Percentiles rank a stretch among this genome's conserved stretches.
Conservation (phyloP, 257 asterid genomes). For the Rehmannia glutinosa region DNA sequence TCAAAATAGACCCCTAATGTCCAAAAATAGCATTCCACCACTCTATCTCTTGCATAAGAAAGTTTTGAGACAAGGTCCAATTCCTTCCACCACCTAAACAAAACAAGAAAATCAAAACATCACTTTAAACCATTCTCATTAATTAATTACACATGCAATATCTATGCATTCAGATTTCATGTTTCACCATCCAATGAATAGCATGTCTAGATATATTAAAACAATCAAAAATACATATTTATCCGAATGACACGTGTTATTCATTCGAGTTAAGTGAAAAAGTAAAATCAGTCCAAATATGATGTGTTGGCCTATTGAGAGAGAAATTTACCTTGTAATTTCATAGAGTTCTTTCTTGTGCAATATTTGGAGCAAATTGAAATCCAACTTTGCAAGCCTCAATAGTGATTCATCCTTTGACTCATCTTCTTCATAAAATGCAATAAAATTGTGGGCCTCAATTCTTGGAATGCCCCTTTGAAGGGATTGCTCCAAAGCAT, state of each 20-base stretch:
- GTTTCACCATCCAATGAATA: too few relatives aligned
- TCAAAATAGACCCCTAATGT: constrained; percentile 33
- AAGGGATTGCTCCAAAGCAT: constrained; percentile 24
- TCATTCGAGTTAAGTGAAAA: too few relatives aligned
- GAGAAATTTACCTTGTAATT: constrained; percentile 16
- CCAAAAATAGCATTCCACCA: constrained; percentile 40
- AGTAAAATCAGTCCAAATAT: too few relatives aligned
- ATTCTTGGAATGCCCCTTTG: constrained; percentile 19
- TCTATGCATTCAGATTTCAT: too few relatives aligned
- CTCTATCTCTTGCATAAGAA: constrained; percentile 25
- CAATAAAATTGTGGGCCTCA: constrained; percentile 12
- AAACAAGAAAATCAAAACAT: neutral
- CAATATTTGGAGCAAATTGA: constrained; percentile 19
- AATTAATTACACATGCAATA: too few relatives aligned
- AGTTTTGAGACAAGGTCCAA: constrained; percentile 24
- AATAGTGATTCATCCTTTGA: constrained; percentile 10
- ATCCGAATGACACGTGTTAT: too few relatives aligned
- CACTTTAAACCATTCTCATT: too few relatives aligned
- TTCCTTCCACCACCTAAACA: constrained; percentile 29
- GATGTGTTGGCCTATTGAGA: too few relatives aligned
- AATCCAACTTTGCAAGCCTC: constrained; percentile 29
- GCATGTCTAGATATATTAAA: too few relatives aligned
- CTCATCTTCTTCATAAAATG: constrained; percentile 20
- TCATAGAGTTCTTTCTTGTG: constrained; percentile 24
- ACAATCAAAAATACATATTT: too few relatives aligned